phyloP scores from a whole-genome alignment of 345 rosid genomes.

The Populus davidiana region DNA sequence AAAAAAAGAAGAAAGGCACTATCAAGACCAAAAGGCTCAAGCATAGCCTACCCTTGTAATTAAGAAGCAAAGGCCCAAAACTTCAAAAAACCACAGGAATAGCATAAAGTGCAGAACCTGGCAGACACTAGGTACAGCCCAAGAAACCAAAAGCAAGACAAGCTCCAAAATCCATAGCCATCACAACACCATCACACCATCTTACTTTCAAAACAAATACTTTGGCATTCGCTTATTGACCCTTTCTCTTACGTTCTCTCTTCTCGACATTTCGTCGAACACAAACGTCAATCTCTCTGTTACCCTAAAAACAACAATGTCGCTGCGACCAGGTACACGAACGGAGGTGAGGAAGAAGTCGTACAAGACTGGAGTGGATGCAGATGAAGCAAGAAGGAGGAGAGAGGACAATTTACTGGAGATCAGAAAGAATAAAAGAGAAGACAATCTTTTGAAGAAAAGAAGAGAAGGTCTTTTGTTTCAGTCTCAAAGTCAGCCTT shows the following conservation, averaged over 20 bases:
- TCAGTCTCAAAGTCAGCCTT: conserved; percentile 6
- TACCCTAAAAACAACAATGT: conserved; percentile 24
- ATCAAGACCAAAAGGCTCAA: too few relatives aligned
- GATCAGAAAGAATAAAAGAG: conserved; percentile 51
- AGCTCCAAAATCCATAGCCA: not conserved
- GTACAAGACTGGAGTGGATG: conserved; percentile 46
- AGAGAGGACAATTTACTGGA: conserved; percentile 56
- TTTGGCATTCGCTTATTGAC: not conserved
- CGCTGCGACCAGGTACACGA: conserved; percentile 39
- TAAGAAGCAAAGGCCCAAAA: too few relatives aligned
- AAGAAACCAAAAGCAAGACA: too few relatives aligned
- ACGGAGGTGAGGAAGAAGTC: conserved; percentile 42
- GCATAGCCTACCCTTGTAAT: too few relatives aligned
- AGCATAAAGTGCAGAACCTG: too few relatives aligned
- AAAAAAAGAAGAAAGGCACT: too few relatives aligned
- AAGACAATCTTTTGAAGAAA: conserved; percentile 50
- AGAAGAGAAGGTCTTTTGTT: conserved; percentile 38
- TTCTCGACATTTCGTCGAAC: conserved; percentile 15
- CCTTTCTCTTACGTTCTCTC: not conserved
- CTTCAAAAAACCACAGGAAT: too few relatives aligned
- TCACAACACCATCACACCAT: not conserved
- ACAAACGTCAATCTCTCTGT: not conserved
- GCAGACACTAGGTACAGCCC: too few relatives aligned
- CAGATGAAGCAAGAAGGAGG: conserved; percentile 45
- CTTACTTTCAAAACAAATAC: not conserved